These are phyloP conservation scores for Mortierella sp. DNA, from an alignment of 371 early-diverging fungal genomes.

Conservation along the genomic window DNA sequence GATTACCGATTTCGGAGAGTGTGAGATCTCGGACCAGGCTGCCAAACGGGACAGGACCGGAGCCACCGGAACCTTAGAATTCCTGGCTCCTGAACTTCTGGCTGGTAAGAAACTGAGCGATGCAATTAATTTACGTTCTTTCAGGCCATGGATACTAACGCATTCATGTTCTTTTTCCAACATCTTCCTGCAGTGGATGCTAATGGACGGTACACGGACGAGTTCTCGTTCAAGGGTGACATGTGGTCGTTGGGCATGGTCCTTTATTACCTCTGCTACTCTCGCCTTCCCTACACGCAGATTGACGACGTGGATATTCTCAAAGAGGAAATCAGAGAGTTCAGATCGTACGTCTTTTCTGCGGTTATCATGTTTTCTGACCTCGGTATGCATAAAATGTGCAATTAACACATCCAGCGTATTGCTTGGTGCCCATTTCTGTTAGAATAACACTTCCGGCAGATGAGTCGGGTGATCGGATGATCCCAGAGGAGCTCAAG, in stretches of 20 bases:
- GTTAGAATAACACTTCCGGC: constrained; percentile 48
- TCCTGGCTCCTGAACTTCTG: constrained; percentile 92
- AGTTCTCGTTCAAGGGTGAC: constrained; percentile 90
- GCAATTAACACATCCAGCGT: not conserved
- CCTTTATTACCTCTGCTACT: constrained; percentile 90
- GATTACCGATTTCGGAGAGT: constrained; percentile 97
- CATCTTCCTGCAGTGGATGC: constrained; percentile 58
- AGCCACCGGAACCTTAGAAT: constrained; percentile 96
- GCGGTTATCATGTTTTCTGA: not conserved
- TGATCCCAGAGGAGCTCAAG: constrained; percentile 73
- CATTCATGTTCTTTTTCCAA: not conserved
- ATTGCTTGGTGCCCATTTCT: not conserved
- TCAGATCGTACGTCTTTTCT: constrained; percentile 61
- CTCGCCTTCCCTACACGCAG: constrained; percentile 84
- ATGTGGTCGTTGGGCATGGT: constrained; percentile 97
- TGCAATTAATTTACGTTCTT: no score
- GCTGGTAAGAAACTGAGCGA: no score
- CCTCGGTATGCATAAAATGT: not conserved
- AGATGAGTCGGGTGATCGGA: constrained; percentile 45
- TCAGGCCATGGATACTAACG: not conserved
- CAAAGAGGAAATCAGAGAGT: constrained; percentile 81
- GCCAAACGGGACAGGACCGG: constrained; percentile 84
- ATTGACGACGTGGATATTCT: constrained; percentile 91
- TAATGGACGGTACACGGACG: constrained; percentile 73
- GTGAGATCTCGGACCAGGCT: constrained; percentile 80